Evolutionary conservation across 1,284 basidiomycete genomes (phyloP), one percentile per base, ranked within the genome.

Genomic region (Leccinum fuscescens): DNA sequence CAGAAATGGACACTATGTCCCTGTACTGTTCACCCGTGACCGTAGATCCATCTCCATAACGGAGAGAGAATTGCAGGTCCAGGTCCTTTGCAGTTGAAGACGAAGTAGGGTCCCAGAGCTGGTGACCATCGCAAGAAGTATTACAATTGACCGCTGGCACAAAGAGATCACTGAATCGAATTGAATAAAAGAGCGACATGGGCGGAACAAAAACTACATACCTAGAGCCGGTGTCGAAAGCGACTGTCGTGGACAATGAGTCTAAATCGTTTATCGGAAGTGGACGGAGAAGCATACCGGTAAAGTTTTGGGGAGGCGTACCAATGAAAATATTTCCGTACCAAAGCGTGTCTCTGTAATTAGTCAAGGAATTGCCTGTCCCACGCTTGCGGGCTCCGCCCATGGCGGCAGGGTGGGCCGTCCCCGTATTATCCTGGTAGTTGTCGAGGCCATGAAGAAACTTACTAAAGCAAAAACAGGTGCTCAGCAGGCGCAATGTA

Each of bases 1-100:
- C 69, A 4, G 66, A 68, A 33, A 78, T 66, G 42, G 66, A 59
- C 1, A 85, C 78, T 4, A 71, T 78, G 65, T 89, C 87, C 3
- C 72, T 73, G 71, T 81, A 86, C 60, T 82, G 76, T 31, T 74
- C 71, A n/a, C 86, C 86, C 9, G 67, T 7, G 82, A 82, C 17
- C 75, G 81, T 82, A 15, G 42, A 46, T 20, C 82, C 82, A 66
- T 86, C 84, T 11, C 80, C 85, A 68, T 83, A 89, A 3, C 66
- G 17, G 60, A 86, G 78, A 6, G 50, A 58, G 73, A 87, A 86
- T 0, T 63, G 65, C 22, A 69, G 66, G 2, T 58, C 46, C 56
- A 75, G 31, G 58, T 75, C 65, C n/a, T 63, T 54, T 7, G 78
- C 68, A 1, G 78, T 76, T 0, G 76, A 76, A 33, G 79, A 81